These are phyloP conservation scores for Lenwebbia sp. DNA, from an alignment of 345 rosid species.

Conservation along the genomic window DNA sequence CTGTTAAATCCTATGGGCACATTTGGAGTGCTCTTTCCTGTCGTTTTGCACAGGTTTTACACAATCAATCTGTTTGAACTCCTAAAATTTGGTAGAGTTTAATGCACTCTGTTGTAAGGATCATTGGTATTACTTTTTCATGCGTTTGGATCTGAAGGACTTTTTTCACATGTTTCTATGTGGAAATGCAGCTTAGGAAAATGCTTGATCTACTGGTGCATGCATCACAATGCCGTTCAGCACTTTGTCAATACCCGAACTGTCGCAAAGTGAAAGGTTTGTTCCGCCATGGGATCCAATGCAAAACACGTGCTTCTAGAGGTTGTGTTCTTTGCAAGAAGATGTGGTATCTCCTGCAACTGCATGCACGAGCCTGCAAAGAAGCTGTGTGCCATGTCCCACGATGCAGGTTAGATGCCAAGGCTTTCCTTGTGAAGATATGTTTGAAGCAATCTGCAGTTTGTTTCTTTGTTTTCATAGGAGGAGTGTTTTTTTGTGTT, in stretches of 20 bases:
- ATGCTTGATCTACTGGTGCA: conserved; percentile 99
- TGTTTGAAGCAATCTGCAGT: neutral
- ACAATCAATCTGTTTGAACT: neutral
- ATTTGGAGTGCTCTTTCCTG: neutral
- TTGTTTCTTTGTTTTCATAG: neutral
- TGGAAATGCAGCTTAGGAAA: conserved; percentile 72
- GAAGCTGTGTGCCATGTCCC: conserved; percentile 92
- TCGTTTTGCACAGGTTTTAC: neutral
- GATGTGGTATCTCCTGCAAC: conserved; percentile 99
- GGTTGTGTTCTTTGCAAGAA: conserved; percentile 92
- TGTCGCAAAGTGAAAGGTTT: conserved; percentile 97
- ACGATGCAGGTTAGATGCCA: conserved; percentile 71
- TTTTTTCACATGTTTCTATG: neutral
- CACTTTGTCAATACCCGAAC: conserved; percentile 83
- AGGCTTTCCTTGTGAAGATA: neutral
- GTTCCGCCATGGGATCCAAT: conserved; percentile 87
- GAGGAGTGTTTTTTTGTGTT: neutral
- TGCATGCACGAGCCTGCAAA: conserved; percentile 98
- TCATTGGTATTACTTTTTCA: neutral
- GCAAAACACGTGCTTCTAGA: conserved; percentile 84
- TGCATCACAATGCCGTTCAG: conserved; percentile 83
- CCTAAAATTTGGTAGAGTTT: neutral
- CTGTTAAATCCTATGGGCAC: neutral
- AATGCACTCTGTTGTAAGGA: neutral
- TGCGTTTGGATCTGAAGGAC: neutral